These are phyloP conservation scores for Eucalyptus cloeziana DNA, from an alignment of 345 rosid genomes.

Conservation along the genomic window DNA sequence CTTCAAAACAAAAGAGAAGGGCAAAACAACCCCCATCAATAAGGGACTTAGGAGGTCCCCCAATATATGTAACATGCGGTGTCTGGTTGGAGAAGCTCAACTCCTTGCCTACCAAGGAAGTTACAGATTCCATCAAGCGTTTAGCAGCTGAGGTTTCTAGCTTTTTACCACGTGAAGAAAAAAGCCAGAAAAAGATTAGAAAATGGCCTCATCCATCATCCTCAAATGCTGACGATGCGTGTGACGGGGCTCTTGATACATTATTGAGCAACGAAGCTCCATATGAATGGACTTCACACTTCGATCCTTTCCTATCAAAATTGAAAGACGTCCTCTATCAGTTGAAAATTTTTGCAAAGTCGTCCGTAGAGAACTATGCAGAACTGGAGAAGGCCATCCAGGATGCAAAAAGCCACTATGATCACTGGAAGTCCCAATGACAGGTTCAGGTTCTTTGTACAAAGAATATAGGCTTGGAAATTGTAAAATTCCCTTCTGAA, in stretches of 20 bases:
- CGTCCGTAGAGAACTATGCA: conserved; percentile 38
- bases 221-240: conserved; percentile 18
- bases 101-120: conserved; percentile 39
- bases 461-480: neutral
- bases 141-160: conserved; percentile 50
- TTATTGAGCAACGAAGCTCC: conserved; percentile 36
- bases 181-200: conserved; percentile 39
- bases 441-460: neutral
- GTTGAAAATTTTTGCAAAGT: conserved; percentile 37
- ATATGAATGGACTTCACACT: conserved; percentile 42
- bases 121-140: conserved; percentile 42
- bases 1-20: conserved; percentile 24
- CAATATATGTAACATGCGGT: conserved; percentile 61
- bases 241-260: conserved; percentile 15
- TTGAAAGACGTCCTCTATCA: conserved; percentile 43
- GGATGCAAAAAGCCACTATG: conserved; percentile 25
- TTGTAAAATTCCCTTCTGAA: neutral
- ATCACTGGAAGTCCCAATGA: conserved; percentile 6
- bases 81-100: conserved; percentile 59
- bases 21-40: neutral
- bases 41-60: conserved; percentile 60
- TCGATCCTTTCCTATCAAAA: conserved; percentile 41
- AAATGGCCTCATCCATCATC: neutral
- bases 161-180: conserved; percentile 71
- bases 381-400: conserved; percentile 34